Conservation (phyloP, 2,329 filamentous ascomycete genomes). For the Xylariaceae sp. region DNA sequence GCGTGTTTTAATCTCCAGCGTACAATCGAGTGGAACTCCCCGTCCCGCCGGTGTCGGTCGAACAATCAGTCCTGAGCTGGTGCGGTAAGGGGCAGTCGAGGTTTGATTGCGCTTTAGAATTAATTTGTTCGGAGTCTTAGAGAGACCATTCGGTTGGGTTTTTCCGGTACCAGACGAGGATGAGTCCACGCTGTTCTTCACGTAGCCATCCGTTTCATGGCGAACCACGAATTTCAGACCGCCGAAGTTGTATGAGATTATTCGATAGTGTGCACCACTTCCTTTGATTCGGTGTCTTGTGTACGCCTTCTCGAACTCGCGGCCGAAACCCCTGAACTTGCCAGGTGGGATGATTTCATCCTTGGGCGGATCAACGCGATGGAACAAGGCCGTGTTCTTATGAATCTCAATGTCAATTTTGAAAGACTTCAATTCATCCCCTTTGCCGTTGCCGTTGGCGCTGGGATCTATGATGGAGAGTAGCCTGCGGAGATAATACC, state of each 20-base stretch:
- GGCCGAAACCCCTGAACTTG: background rate
- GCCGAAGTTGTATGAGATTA: background rate
- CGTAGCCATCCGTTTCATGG: background rate
- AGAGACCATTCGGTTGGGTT: background rate
- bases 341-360: background rate
- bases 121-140: background rate
- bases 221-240: background rate
- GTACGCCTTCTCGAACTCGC: background rate
- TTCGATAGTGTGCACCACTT: background rate
- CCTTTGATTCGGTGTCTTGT: background rate
- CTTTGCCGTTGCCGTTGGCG: background rate
- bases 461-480: background rate
- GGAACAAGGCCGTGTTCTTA: background rate
- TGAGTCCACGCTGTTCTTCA: constrained; percentile 4
- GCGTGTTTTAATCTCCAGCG: constrained; percentile 43
- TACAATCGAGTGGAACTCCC: constrained; percentile 33
- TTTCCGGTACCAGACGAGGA: background rate
- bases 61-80: constrained; percentile 30
- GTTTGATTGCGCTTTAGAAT: background rate
- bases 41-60: constrained; percentile 26
- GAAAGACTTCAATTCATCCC: background rate
- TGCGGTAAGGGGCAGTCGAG: constrained; percentile 20
- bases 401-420: background rate
- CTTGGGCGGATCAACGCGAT: background rate
- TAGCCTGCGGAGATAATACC: background rate